Evolutionary conservation across 257 asterid genomes (phyloP).

Genomic region (Linderniella brevidens): DNA sequence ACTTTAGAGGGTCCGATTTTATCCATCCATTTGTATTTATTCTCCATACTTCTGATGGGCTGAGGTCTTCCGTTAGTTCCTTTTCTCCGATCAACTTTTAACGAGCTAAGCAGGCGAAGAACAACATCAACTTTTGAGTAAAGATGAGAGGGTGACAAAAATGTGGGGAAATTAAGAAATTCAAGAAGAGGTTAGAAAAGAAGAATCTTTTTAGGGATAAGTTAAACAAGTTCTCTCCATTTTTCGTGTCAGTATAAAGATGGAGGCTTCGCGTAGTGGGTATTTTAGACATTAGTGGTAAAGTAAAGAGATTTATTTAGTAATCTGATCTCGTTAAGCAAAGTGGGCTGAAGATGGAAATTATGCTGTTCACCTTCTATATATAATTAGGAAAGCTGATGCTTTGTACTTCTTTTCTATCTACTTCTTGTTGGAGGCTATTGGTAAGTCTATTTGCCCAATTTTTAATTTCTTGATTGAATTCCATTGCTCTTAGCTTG

Average conservation of each 20-base stretch:
- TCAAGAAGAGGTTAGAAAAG: too few species aligned
- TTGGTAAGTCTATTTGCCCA: background rate
- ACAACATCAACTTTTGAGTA: too few species aligned
- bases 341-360: slow-evolving; percentile 13
- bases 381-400: slow-evolving; percentile 7
- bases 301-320: background rate
- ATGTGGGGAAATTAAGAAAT: too few species aligned
- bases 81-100: too few species aligned
- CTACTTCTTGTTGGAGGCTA: too few species aligned
- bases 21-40: background rate
- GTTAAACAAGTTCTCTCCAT: background rate
- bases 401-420: slow-evolving; percentile 12
- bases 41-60: background rate
- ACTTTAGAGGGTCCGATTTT: slow-evolving; percentile 7
- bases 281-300: too few species aligned
- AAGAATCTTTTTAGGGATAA: too few species aligned
- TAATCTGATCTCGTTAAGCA: slow-evolving; percentile 19
- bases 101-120: too few species aligned
- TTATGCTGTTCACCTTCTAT: slow-evolving; percentile 10
- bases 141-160: too few species aligned
- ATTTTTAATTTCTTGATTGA: too few species aligned
- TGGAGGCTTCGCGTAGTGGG: slow-evolving; percentile 7
- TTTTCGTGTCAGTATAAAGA: slow-evolving; percentile 1
- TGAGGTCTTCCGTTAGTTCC: too few species aligned
- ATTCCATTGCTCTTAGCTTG: too few species aligned